Percentiles rank a stretch among this genome's conserved stretches.
Conservation (phyloP, 78 protist genomes). For the slime mould (Dictyostelium discoideum) region DNA sequence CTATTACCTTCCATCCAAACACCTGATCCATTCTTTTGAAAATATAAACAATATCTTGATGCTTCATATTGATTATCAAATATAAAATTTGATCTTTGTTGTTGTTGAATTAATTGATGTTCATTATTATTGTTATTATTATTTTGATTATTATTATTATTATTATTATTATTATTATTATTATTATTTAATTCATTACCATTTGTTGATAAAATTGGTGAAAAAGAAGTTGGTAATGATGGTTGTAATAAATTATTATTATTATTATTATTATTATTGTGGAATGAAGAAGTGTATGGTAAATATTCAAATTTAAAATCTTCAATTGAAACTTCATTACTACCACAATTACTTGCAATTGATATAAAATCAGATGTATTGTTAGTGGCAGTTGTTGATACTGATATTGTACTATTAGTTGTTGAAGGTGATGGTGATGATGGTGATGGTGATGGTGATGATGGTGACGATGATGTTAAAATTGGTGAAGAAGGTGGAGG, state of each 20-base stretch:
- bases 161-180: not conserved
- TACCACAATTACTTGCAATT: not conserved
- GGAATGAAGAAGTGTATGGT: not conserved
- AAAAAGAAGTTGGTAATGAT: not conserved
- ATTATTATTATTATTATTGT: no score
- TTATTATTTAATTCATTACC: not conserved
- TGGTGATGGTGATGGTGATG: not conserved
- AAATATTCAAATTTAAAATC: not conserved
- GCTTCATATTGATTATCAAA: constrained; percentile 46
- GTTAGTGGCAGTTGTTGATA: not conserved
- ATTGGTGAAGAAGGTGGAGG: not conserved
- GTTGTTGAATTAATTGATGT: not conserved
- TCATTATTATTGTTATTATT: not conserved
- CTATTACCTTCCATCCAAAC: constrained; percentile 81
- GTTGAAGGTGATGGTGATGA: not conserved
- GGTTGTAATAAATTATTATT: not conserved
- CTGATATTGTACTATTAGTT: not conserved
- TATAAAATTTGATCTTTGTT: constrained; percentile 1
- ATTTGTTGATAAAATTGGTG: not conserved
- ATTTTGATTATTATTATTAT: not conserved
- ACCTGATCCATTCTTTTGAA: constrained; percentile 70
- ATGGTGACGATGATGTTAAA: not conserved
- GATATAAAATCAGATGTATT: not conserved
- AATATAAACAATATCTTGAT: constrained; percentile 35
- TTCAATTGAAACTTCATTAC: not conserved